Conservation (phyloP, 352 stramenopile genomes). For the Elongisporangium prolatum region DNA sequence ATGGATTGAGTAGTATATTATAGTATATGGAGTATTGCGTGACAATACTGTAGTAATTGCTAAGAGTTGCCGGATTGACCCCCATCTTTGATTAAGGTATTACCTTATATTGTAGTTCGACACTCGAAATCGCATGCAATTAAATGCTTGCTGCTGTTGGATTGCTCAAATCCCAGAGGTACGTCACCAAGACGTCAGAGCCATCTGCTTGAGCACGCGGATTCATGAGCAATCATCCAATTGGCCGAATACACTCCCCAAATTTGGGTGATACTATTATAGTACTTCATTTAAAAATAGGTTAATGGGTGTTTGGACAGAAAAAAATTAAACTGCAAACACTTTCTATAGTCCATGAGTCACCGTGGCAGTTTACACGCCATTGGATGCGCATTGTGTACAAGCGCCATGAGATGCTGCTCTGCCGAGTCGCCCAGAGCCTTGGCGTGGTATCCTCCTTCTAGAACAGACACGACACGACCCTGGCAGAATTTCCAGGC, state of each 20-base stretch:
- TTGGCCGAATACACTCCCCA: too few species aligned
- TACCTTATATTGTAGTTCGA: too few species aligned
- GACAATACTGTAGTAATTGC: too few species aligned
- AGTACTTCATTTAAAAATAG: too few species aligned
- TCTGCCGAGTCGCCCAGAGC: slow-evolving; percentile 46
- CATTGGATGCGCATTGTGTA: slow-evolving; percentile 16
- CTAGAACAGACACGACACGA: slow-evolving; percentile 47
- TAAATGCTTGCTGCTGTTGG: neutral
- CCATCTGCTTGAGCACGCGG: neutral
- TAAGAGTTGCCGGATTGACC: too few species aligned
- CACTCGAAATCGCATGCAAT: neutral
- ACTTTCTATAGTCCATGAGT: too few species aligned
- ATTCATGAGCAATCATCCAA: neutral
- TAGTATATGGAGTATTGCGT: too few species aligned
- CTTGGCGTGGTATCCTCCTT: slow-evolving; percentile 49
- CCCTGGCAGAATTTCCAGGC: slow-evolving; percentile 40
- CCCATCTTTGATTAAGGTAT: too few species aligned
- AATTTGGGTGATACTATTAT: too few species aligned
- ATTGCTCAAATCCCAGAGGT: neutral
- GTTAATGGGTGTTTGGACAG: too few species aligned
- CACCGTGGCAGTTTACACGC: too few species aligned
- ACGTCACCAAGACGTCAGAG: neutral
- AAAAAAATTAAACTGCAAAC: too few species aligned
- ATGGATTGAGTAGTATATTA: neutral
- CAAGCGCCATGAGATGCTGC: slow-evolving; percentile 37